These are phyloP conservation scores for Ophiorrhiza pumila DNA, from an alignment of 257 asterid species.

Conservation along the genomic window DNA sequence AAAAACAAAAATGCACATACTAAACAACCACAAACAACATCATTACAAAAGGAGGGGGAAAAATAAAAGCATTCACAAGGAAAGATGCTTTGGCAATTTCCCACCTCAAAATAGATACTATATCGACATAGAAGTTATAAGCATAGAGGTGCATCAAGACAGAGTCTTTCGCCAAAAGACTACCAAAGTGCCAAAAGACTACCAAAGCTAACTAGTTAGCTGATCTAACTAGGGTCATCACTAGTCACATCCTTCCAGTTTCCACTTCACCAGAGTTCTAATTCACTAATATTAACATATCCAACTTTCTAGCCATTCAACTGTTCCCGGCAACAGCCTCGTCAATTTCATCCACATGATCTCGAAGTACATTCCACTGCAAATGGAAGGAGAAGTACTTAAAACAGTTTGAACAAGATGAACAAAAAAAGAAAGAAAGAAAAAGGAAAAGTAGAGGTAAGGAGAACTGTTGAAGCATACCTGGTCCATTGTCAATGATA, in stretches of 20 bases:
- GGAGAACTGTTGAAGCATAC: constrained; percentile 27
- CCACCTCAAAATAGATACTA: not conserved
- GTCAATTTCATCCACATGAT: constrained; percentile 76
- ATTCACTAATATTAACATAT: not conserved
- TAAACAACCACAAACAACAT: not conserved
- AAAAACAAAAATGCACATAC: not conserved
- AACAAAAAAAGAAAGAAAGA: not conserved
- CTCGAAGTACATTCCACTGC: constrained; percentile 78
- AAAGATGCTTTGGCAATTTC: not conserved
- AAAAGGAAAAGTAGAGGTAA: not conserved
- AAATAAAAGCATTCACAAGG: not conserved
- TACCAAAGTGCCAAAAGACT: too few species aligned
- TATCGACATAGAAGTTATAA: constrained; percentile 1
- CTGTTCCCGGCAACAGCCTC: constrained; percentile 45
- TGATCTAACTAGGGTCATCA: not conserved
- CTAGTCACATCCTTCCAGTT: not conserved
- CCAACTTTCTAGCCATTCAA: constrained; percentile 13
- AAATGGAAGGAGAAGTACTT: not conserved
- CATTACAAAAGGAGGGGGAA: not conserved
- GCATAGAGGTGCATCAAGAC: not conserved
- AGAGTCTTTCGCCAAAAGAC: not conserved
- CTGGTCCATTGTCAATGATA: constrained; percentile 75
- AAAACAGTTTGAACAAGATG: not conserved
- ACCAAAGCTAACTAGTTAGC: constrained; percentile 10
- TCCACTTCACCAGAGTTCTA: not conserved